These are phyloP conservation scores for Drechslera avenae DNA, from an alignment of 2,329 filamentous ascomycete genomes.

Conservation along the genomic window DNA sequence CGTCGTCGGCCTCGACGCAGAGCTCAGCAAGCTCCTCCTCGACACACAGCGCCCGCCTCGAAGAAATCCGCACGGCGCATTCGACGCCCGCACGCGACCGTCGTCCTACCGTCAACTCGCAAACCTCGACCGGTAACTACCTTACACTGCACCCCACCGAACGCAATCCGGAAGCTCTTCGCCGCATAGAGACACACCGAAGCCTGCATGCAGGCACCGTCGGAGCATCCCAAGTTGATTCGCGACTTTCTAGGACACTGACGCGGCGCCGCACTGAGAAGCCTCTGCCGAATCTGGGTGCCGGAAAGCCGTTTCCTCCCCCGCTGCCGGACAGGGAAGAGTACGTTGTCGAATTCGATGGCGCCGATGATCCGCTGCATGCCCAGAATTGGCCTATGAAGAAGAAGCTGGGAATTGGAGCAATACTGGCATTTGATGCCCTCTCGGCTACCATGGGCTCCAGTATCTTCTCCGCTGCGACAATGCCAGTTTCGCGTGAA, in stretches of 20 bases:
- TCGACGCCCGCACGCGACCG: constrained; percentile 22
- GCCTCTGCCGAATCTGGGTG: constrained; percentile 71
- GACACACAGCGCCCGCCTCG: constrained; percentile 26
- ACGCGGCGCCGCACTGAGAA: constrained; percentile 45
- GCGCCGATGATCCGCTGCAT: constrained; percentile 80
- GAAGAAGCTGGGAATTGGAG: constrained; percentile 74
- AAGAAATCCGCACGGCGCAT: constrained; percentile 39
- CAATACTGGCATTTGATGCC: constrained; percentile 74
- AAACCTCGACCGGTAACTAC: constrained; percentile 24
- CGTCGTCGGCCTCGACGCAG: constrained; percentile 27
- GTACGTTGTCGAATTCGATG: constrained; percentile 83
- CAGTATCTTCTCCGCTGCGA: constrained; percentile 51
- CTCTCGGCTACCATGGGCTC: constrained; percentile 70
- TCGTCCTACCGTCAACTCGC: constrained; percentile 26
- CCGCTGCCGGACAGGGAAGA: constrained; percentile 71
- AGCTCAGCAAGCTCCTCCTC: constrained; percentile 23
- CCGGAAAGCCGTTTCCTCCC: constrained; percentile 74
- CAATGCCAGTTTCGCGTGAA: constrained; percentile 32
- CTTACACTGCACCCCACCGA: constrained; percentile 54
- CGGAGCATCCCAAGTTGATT: constrained; percentile 53
- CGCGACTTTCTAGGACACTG: constrained; percentile 51
- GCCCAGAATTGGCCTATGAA: constrained; percentile 84
- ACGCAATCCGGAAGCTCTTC: constrained; percentile 70
- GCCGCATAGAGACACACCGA: constrained; percentile 72
- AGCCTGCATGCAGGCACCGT: constrained; percentile 76